Conservation (phyloP, 2,329 filamentous ascomycete species). For the Sporothrix inflata region DNA sequence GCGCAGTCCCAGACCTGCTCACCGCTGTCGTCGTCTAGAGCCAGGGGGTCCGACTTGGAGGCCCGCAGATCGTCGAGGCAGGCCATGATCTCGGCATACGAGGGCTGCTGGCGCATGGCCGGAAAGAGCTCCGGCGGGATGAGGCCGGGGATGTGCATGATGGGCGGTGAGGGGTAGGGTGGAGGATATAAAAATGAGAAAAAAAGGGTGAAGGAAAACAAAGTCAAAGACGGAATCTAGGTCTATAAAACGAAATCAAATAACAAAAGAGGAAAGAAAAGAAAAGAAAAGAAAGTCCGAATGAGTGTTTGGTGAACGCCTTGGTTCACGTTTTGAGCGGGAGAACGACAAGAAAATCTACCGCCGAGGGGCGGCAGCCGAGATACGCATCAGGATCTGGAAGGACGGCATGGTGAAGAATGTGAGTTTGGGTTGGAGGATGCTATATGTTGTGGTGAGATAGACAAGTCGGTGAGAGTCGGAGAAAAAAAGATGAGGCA, state of each 20-base stretch:
- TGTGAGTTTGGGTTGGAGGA: neutral
- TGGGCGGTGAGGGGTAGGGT: neutral
- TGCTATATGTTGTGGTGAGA: neutral
- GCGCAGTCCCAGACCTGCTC: slow-evolving; percentile 63
- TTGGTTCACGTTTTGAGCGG: neutral
- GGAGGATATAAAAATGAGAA: neutral
- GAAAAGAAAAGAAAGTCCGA: neutral
- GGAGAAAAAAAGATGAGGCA: neutral
- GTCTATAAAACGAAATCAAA: neutral
- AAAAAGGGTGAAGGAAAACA: neutral
- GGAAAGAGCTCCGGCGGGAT: slow-evolving; percentile 65
- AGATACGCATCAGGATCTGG: slow-evolving; percentile 1
- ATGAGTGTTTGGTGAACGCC: neutral
- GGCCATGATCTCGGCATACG: slow-evolving; percentile 63
- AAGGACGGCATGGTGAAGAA: slow-evolving; percentile 11
- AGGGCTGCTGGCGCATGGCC: slow-evolving; percentile 78
- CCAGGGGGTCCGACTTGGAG: slow-evolving; percentile 49
- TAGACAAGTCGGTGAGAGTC: slow-evolving; percentile 20
- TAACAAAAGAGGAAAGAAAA: neutral
- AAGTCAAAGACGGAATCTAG: neutral
- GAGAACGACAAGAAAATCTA: neutral
- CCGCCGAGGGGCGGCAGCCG: slow-evolving; percentile 20
- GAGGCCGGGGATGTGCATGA: slow-evolving; percentile 26
- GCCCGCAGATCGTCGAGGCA: slow-evolving; percentile 69
- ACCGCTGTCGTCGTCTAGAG: neutral